Evolutionary conservation across 192 early-diverging fungal species (phyloP), one percentile per base, ranked within the genome.

Genomic region (Rhizophagus sp.): DNA sequence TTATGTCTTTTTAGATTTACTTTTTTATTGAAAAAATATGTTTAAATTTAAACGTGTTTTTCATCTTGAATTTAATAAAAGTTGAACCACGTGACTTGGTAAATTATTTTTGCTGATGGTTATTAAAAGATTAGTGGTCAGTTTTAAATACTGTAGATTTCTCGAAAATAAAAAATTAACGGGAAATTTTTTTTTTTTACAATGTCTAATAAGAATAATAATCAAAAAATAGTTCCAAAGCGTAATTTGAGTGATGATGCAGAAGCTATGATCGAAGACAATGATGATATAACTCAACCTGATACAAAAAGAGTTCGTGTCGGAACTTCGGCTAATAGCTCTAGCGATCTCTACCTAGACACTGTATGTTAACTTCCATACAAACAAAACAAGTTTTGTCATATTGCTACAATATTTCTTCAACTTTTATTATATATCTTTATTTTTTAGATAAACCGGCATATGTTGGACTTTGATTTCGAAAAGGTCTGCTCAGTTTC

Each of bases 401-500:
- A 8, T 41, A 41, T 36, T 36, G 36, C 36, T 36, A 6, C n/a
- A 64, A 44, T 44, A 17, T 57, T 22, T 19, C 17, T 52, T 57
- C 52, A 13, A 27, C 30, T 27, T 25, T 11, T 11, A 22, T 19
- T 25, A 4, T 22, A 13, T 41, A 11, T n/a, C 17, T 70, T n/a
- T 76, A 36, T 41, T 36, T 44, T 63, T 57, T 50, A 79, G 78
- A 92, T 98, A 71, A 91, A 96, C 78, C 88, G 97, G 12, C 85
- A 90, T 75, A 89, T 90, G 85, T 88, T 99, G 39, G 97, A 99
- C 86, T 99, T 99, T 90, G 97, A 99, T 82, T 99, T 99, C 85
- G 97, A 99, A 82, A 96, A 98, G 73, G 90, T 97, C 25, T 99
- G 97, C 85, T 97, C 95, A 3, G 96, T 99, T 1, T 97, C 96